Evolutionary conservation across 106 monocot genomes (phyloP).

Genomic region (Acanthochlamys bracteata): DNA sequence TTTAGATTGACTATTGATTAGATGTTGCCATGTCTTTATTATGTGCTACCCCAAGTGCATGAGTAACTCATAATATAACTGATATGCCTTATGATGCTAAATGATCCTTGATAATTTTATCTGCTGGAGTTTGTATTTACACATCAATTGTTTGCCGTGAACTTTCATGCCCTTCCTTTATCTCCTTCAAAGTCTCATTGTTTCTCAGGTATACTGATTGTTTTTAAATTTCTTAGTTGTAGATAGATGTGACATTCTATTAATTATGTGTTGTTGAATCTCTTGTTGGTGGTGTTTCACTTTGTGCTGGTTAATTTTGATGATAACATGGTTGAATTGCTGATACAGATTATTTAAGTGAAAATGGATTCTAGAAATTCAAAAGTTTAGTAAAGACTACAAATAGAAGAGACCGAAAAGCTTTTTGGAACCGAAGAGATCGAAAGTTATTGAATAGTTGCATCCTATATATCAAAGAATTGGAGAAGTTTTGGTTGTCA

Average conservation of each 20-base stretch:
- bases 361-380: constrained; percentile 36
- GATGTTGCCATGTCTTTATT: too few relatives aligned
- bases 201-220: too few relatives aligned
- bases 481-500: constrained; percentile 25
- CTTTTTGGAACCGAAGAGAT: constrained; percentile 13
- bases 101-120: too few relatives aligned
- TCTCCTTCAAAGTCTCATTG: too few relatives aligned
- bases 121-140: too few relatives aligned
- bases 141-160: too few relatives aligned
- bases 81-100: too few relatives aligned
- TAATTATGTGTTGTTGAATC: not conserved
- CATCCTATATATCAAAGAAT: constrained; percentile 27
- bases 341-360: constrained; percentile 47
- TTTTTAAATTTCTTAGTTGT: not conserved
- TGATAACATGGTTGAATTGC: constrained; percentile 30
- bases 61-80: too few relatives aligned
- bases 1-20: too few relatives aligned
- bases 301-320: constrained; percentile 13
- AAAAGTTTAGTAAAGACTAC: constrained; percentile 29
- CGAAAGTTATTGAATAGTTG: constrained; percentile 25
- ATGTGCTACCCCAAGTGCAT: too few relatives aligned
- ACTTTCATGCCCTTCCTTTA: too few relatives aligned
- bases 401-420: too few relatives aligned
- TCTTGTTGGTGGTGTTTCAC: constrained; percentile 4
- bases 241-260: not conserved